phyloP scores from a whole-genome alignment of 2,329 filamentous ascomycete species.

The Magnaporthiopsis incrustans region DNA sequence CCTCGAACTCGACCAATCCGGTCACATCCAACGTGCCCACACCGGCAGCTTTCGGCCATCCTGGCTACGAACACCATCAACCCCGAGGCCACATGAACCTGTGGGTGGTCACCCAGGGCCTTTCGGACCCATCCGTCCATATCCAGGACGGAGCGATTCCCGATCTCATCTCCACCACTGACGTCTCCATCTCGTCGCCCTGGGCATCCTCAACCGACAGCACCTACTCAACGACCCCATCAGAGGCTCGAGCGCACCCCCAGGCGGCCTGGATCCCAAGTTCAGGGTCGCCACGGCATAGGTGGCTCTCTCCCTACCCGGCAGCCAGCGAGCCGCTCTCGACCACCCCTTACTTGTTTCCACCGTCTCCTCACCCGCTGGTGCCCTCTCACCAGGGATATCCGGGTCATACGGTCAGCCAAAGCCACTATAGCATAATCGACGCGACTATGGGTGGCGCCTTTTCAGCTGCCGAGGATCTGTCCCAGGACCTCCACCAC shows the following conservation, averaged over 20 bases:
- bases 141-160: constrained; percentile 4
- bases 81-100: neutral
- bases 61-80: neutral
- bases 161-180: constrained; percentile 3
- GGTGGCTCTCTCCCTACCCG: constrained; percentile 2
- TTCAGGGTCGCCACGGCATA: neutral
- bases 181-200: constrained; percentile 2
- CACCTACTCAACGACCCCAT: constrained; percentile 7
- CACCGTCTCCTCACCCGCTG: constrained; percentile 1
- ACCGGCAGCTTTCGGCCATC: neutral
- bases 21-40: neutral
- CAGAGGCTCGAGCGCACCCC: neutral
- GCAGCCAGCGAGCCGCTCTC: constrained; percentile 1
- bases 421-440: neutral
- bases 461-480: neutral
- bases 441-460: constrained; percentile 1
- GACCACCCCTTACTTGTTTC: neutral
- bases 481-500: neutral
- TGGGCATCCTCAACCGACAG: constrained; percentile 10
- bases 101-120: constrained; percentile 6
- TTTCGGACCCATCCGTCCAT: neutral
- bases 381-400: constrained; percentile 1
- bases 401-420: neutral
- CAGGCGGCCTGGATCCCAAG: neutral
- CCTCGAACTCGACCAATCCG: neutral